Evolutionary conservation across 768 basidiomycete species (phyloP), one percentile per base, ranked within the genome.

Genomic region (Mycena galericulata): DNA sequence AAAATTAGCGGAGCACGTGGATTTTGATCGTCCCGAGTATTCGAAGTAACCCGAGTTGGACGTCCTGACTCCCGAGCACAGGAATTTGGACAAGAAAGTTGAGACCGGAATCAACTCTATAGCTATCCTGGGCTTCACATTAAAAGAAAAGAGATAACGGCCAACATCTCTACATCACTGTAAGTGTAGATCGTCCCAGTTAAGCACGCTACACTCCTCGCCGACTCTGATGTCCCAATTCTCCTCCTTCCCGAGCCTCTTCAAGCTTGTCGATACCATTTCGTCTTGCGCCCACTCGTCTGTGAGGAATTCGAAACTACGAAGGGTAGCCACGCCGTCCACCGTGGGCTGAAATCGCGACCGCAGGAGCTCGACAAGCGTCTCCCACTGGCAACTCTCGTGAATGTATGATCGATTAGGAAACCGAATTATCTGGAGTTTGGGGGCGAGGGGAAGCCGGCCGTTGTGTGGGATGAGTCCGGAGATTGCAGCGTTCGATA

Each of bases 391-490:
- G 26, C 67, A 68, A 22, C 17, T 36, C 1, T 56, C 20, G 29
- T 62, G 20, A 1, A 57, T 2, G 27, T 51, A 57, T 1, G 59
- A 62, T n/a, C 46, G 20, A 17, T 62, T 68, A 17, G 67, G 36
- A 24, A 68, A 46, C 18, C 78, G 76, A 10, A 55, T 62, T 29
- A 68, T 59, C 32, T 49, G 75, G 36, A 57, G 75, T 22, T 69
- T 56, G 41, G 59, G 49, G 1, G 4, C 10, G 17, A 40, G 26
- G 22, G 27, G 22, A 18, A 10, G 53, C 14, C 8, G 22, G 22
- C 38, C 53, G 34, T 1, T 17, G 46, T 29, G 22, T 8, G 65
- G 50, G 17, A 49, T 46, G 41, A 66, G 57, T 18, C 30, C 12
- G 20, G 50, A 45, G 29, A 66, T 2, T 9, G 27, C 15, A 0